Conservation (phyloP, 768 basidiomycete genomes). For the Pulveroboletus sp. region DNA sequence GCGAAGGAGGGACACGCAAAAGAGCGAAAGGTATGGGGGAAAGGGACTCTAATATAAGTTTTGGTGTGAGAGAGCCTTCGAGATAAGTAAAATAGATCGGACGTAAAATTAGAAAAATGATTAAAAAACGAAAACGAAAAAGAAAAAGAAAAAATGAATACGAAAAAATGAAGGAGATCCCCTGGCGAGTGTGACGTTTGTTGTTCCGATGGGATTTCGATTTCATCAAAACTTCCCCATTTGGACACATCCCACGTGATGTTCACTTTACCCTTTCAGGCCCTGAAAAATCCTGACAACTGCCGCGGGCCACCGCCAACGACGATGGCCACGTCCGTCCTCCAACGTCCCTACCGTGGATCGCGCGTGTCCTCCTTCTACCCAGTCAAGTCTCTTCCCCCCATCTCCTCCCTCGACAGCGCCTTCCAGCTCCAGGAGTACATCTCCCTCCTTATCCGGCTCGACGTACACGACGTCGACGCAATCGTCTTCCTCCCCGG, state of each 20-base stretch:
- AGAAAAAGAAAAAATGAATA: not conserved
- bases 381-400: slow-evolving; percentile 65
- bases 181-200: not conserved
- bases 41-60: slow-evolving; percentile 11
- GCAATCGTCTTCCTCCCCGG: slow-evolving; percentile 75
- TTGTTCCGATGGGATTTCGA: not conserved
- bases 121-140: not conserved
- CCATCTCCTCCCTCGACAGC: slow-evolving; percentile 74
- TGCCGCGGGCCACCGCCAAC: not conserved
- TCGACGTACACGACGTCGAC: slow-evolving; percentile 86
- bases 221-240: not conserved
- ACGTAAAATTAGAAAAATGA: not conserved
- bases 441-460: slow-evolving; percentile 79
- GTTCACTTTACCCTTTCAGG: not conserved
- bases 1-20: slow-evolving; percentile 1
- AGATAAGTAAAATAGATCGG: slow-evolving; percentile 3
- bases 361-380: slow-evolving; percentile 79
- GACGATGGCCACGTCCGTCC: slow-evolving; percentile 22
- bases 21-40: slow-evolving; percentile 3
- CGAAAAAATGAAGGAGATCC: not conserved
- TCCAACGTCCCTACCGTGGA: slow-evolving; percentile 69
- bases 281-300: not conserved
- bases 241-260: slow-evolving; percentile 17
- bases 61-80: not conserved
- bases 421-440: slow-evolving; percentile 95